Base-by-base conservation (phyloP, 1,139 yeast genomes). In the Scheffersomyces lignicola region DNA sequence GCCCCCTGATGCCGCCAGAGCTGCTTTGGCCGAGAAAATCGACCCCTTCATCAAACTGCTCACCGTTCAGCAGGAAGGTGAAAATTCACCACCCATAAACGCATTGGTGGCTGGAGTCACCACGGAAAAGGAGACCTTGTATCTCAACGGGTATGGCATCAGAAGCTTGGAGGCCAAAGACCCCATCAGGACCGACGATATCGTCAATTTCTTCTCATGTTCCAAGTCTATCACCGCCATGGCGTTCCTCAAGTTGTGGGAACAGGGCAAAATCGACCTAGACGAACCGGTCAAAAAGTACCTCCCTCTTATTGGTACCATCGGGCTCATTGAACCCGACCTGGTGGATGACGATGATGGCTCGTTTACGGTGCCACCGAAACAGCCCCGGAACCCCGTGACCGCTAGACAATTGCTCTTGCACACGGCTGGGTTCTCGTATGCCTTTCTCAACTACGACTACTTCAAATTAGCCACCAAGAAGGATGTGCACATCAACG, bases 401-500 rank as follows among this genome's bases (percentile, higher is more conserved):
- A 78, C 83, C 0, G 50, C 74, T 18, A 61, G 73, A 39, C 73
- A 72, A 41, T 65, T 78, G 36, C 54, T 78, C 29, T 53, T 69
- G 3, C 80, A 78, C 45, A 76, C 78, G 1, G 59, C 79, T 2
- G 81, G 81, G 0, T 66, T 75, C 34, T 62, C 73, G 3, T 75
- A 75, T 52, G 60, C 68, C 1, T 73, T 73, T 45, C 58, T 72
- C 37, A 60, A 60, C 43, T 50, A 52, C 3, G 65, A 56, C 32
- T 59, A 58, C 41, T 39, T 43, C 27, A 40, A 46, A 8, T 52
- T 62, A 31, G 43, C 43, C 13, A 42, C 47, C 32, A 51, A 44
- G 29, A 49, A 48, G 33, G 51, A 47, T 44, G 48, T 37, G n/a
- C 44, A 48, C 16, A 38, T 47, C 12, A 54, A 55, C 38, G 49